phyloP scores from a whole-genome alignment of 2,329 filamentous ascomycete species.

The Penicillium sp. region DNA sequence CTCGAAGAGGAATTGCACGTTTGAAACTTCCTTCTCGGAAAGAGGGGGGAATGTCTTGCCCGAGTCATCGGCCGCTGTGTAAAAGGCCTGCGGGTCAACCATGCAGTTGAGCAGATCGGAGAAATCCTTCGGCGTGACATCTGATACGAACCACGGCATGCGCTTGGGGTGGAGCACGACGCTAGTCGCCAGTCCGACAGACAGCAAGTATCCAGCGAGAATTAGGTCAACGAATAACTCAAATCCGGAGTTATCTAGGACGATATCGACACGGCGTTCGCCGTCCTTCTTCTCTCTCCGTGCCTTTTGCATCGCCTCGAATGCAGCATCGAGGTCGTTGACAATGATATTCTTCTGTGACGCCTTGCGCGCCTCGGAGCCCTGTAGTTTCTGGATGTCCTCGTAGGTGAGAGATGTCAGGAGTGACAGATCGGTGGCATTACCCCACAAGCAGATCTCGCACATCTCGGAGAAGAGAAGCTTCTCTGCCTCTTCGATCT shows the following conservation, averaged over 20 bases:
- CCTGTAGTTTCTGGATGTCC: conserved; percentile 95
- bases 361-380: conserved; percentile 77
- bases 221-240: conserved; percentile 95
- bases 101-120: conserved; percentile 76
- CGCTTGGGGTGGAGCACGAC: conserved; percentile 90
- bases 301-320: conserved; percentile 40
- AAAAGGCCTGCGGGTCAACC: conserved; percentile 75
- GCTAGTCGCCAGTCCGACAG: conserved; percentile 78
- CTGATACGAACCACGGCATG: conserved; percentile 97
- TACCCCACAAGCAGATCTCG: conserved; percentile 96
- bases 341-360: conserved; percentile 89
- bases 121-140: conserved; percentile 87
- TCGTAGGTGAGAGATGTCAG: conserved; percentile 88
- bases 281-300: conserved; percentile 60
- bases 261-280: conserved; percentile 82
- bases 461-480: conserved; percentile 88
- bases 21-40: conserved; percentile 63
- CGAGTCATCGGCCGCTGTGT: conserved; percentile 68
- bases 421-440: conserved; percentile 90
- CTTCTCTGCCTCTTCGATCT: conserved; percentile 67
- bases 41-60: conserved; percentile 61
- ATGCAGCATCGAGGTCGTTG: conserved; percentile 77
- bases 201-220: conserved; percentile 83
- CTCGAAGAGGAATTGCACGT: conserved; percentile 74
- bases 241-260: conserved; percentile 96